Percentiles rank a stretch among this genome's conserved stretches.
These are phyloP conservation scores for Nadsonia commutata DNA, from an alignment of 1,139 yeast species.

Conservation along the genomic window DNA sequence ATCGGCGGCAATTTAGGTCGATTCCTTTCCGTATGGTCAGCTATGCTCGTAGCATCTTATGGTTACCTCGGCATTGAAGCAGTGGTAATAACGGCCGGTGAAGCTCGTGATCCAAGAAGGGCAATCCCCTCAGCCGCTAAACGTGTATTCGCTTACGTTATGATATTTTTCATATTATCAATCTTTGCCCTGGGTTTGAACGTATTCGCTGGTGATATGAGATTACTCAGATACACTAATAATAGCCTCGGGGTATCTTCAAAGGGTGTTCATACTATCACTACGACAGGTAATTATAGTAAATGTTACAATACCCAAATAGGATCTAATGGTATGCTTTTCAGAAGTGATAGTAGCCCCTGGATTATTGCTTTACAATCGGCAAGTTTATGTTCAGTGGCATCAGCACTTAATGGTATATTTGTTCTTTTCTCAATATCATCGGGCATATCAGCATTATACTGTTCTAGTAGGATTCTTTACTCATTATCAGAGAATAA, in stretches of 20 bases:
- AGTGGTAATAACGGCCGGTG: not conserved
- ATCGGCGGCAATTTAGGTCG: not conserved
- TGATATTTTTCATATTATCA: not conserved
- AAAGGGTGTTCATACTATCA: too few species aligned
- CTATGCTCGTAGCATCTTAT: not conserved
- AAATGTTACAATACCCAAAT: too few species aligned
- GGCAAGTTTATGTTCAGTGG: not conserved
- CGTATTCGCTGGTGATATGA: not conserved
- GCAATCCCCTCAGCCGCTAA: not conserved
- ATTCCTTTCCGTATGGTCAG: not conserved
- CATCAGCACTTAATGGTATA: not conserved
- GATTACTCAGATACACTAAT: too few species aligned
- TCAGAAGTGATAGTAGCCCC: not conserved
- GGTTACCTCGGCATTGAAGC: not conserved
- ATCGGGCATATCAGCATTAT: not conserved
- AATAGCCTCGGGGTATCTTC: too few species aligned
- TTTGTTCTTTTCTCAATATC: not conserved
- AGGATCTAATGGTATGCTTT: too few species aligned
- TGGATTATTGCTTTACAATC: not conserved
- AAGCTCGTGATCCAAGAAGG: not conserved
- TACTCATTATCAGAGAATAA: not conserved
- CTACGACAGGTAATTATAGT: too few species aligned
- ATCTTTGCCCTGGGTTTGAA: not conserved
- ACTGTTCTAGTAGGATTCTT: not conserved
- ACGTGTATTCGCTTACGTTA: not conserved